A percentile compares a stretch with the other conserved stretches of the same genome.
Evolutionary conservation across 2,329 filamentous ascomycete genomes (phyloP).

Genomic region (Aspergillus vadensis): DNA sequence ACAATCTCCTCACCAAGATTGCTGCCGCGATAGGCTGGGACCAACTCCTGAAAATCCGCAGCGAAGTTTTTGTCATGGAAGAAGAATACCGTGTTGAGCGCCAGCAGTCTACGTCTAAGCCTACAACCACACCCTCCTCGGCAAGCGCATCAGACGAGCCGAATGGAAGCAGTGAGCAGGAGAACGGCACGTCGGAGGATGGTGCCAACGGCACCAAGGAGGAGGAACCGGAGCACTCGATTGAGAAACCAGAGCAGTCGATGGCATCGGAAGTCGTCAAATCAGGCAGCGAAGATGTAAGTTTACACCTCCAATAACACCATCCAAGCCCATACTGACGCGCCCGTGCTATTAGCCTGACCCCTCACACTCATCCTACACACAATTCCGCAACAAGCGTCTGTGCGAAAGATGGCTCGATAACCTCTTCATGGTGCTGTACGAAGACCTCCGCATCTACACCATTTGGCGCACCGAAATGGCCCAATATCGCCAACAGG

Average conservation of each 20-base stretch:
- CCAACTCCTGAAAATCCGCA: slow-evolving; percentile 88
- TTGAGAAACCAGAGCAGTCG: slow-evolving; percentile 80
- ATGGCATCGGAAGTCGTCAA: slow-evolving; percentile 77
- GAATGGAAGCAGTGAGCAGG: slow-evolving; percentile 38
- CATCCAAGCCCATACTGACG: background rate
- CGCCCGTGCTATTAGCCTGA: slow-evolving; percentile 52
- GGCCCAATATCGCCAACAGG: slow-evolving; percentile 89
- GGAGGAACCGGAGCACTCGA: slow-evolving; percentile 39
- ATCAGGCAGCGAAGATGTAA: slow-evolving; percentile 70
- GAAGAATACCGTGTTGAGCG: slow-evolving; percentile 90
- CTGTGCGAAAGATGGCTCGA: slow-evolving; percentile 97
- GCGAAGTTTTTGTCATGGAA: slow-evolving; percentile 99
- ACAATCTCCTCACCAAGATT: slow-evolving; percentile 91
- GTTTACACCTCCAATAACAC: slow-evolving; percentile 24
- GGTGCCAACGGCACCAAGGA: slow-evolving; percentile 22
- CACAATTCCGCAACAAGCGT: slow-evolving; percentile 93
- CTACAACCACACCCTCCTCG: slow-evolving; percentile 13
- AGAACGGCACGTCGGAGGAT: slow-evolving; percentile 25
- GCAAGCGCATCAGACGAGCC: slow-evolving; percentile 38
- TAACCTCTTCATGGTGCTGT: slow-evolving; percentile 98
- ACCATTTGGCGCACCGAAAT: slow-evolving; percentile 99
- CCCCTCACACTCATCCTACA: slow-evolving; percentile 71
- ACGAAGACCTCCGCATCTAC: slow-evolving; percentile 96
- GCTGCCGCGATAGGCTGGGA: slow-evolving; percentile 98
- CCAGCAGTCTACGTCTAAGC: slow-evolving; percentile 35